Conservation (phyloP, 2,329 filamentous ascomycete genomes). For the Colletotrichum gigasporum region DNA sequence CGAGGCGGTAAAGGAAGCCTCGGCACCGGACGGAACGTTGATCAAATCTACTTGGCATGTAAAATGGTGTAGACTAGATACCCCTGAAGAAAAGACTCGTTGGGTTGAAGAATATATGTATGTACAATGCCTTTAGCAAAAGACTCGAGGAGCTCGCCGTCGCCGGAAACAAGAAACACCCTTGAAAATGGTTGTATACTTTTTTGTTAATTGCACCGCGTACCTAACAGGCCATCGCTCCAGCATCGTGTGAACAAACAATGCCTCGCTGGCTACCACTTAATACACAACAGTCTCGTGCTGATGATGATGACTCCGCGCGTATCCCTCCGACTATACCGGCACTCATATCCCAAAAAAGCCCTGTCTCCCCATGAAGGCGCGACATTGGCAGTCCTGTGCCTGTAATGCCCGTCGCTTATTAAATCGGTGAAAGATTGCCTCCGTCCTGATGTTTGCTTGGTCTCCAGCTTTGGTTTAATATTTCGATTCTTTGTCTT, state of each 20-base stretch:
- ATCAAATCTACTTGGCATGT: conserved; percentile 16
- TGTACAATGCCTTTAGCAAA: conserved; percentile 8
- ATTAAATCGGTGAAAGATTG: background rate
- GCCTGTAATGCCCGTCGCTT: background rate
- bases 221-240: background rate
- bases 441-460: background rate
- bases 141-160: background rate
- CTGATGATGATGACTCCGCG: background rate
- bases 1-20: no score
- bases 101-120: background rate
- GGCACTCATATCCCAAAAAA: conserved; percentile 1
- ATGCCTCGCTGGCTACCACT: background rate
- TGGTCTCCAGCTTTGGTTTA: background rate
- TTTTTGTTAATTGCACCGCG: conserved; percentile 11
- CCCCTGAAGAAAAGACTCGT: conserved; percentile 12
- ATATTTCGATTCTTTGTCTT: background rate
- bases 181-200: background rate
- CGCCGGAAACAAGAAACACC: background rate
- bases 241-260: background rate
- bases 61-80: conserved; percentile 30
- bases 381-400: conserved; percentile 1
- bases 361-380: background rate
- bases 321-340: background rate
- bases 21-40: background rate
- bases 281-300: background rate